Evolutionary conservation across 2,329 filamentous ascomycete species (phyloP), one percentile per base, ranked within the genome.

Genomic region (Epichloe brachyelytri): DNA sequence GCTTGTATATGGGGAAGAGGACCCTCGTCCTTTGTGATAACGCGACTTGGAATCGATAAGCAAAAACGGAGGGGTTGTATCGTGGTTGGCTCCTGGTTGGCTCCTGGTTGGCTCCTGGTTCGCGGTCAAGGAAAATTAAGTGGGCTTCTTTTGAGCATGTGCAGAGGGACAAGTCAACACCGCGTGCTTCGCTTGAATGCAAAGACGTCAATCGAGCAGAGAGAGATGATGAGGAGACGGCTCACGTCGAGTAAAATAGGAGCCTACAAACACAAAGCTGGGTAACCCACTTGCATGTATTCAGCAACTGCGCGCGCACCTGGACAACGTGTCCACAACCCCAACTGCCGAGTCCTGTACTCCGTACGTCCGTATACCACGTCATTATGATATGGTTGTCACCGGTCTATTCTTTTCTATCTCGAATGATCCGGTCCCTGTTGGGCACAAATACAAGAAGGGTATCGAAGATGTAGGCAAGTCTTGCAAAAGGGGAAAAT

Each of bases 381-480:
- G 47, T 36, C 47, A 49, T 36, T n/a, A 43, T 49, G 19, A 49
- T 43, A 33, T 19, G 15, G 12, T 36, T 22, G 26, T 43, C 19
- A 26, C 8, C 7, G n/a, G 15, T 43, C 17, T 48, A 22, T 43
- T 37, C 26, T 33, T 12, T 34, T 12, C 17, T 43, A 37, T 20
- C 43, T 43, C 30, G 34, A 43, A 43, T 14, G 17, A 37, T 34
- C 39, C 17, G 5, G 30, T 19, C 14, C 47, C 14, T n/a, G 26
- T 49, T 36, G 33, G 47, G 19, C 44, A 17, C 34, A 55, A 15
- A 43, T 49, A 54, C 44, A 56, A 52, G 50, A 57, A 59, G 60
- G 60, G 60, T 62, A 62, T 62, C 60, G 55, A 60, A 54, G 44
- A 52, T 41, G 26, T 47, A 37, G 40, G 40, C 8, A 11, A 45